Base-by-base conservation (phyloP, 192 early-diverging fungal genomes). In the Mortierella hygrophila region DNA sequence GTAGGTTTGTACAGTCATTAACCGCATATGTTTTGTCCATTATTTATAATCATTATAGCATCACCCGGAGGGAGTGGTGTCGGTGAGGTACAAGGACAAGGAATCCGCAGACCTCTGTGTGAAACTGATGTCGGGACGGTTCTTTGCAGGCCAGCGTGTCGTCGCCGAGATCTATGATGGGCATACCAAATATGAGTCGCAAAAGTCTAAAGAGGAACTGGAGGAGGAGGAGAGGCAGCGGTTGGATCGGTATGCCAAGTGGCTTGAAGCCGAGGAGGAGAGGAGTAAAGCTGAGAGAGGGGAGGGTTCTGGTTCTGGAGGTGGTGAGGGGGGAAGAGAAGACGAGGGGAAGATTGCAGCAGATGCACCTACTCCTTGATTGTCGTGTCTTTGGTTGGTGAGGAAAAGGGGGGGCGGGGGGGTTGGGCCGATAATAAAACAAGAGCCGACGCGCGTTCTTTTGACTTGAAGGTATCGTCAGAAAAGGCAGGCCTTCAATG, bases 51-150 rank as follows among this genome's bases (percentile, higher is more conserved):
- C 38, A 46, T 68, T 8, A 41, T 91, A 96, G 95, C 88, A 90
- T 83, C 89, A 91, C 15, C 92, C 93, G 7, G 96, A 96, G 1
- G 98, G 98, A 0, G 92, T 98, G 8, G 93, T 99, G 41, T 94
- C 96, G 0, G 96, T 99, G 2, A 92, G 96, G 49, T 99, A 96
- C 88, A 97, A 94, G 78, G 97, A 97, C 18, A 88, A 91, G 69
- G 90, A 94, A 60, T 89, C 93, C 21, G 97, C 98, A 0, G 85
- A 91, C 26, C 92, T 94, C 26, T 99, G 98, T 83, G 93, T 98
- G n/a, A 88, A 93, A 26, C 49, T 90, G 78, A 99, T 98, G 96
- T 95, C 97, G 70, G 96, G 96, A 26, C 91, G 98, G 16, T 98
- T 92, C 85, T 99, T 98, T 94, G 97, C 92, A 52, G 97, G 96